Base-by-base conservation (phyloP, 2,329 filamentous ascomycete genomes). In the Colletotrichum liaoningense region DNA sequence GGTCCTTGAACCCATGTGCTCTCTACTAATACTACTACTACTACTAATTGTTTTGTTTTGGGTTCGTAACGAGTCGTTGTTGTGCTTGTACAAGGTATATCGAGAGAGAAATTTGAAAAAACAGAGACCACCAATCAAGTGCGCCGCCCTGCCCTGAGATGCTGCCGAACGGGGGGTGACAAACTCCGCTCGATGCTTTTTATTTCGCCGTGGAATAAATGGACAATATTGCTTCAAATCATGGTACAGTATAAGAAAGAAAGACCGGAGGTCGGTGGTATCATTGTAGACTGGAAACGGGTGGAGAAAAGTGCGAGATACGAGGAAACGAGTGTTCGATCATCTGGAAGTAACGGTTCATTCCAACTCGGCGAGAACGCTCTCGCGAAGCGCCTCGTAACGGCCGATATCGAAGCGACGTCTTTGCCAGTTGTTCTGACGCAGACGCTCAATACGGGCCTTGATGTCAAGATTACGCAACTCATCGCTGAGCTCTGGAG, bases 381-480 rank as follows among this genome's bases (percentile, higher is more conserved):
- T 84, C 76, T 88, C 87, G 16, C 88, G 82, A 9, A 91, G 81
- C 24, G 84, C 83, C 78, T 89, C 86, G 77, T 91, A 91, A 49
- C 87, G 84, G 57, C 81, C 79, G 6, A 82, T 81, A 74, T 91
- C 86, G 75, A 91, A 91, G 26, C 89, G 85, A 75, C 86, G 86
- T 33, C 89, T 82, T 77, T 85, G 85, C 89, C 89, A 91, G 2
- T 88, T 88, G 63, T 77, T 83, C n/a, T 85, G 85, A 24, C 88
- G 85, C 12, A 91, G 80, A 11, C 86, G 84, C 80, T 89, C 87
- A 75, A 91, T 90, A 28, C 89, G 85, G 7, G 86, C 83, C 71
- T 84, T 82, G 3, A 89, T 80, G 42, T 89, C 87, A 22, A 84
- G 76, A 2, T 77, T 76, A 22, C 82, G 82, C 67, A 81, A 75